phyloP scores from a whole-genome alignment of 2,329 filamentous ascomycete species.

The Pseudomassariella vexata region DNA sequence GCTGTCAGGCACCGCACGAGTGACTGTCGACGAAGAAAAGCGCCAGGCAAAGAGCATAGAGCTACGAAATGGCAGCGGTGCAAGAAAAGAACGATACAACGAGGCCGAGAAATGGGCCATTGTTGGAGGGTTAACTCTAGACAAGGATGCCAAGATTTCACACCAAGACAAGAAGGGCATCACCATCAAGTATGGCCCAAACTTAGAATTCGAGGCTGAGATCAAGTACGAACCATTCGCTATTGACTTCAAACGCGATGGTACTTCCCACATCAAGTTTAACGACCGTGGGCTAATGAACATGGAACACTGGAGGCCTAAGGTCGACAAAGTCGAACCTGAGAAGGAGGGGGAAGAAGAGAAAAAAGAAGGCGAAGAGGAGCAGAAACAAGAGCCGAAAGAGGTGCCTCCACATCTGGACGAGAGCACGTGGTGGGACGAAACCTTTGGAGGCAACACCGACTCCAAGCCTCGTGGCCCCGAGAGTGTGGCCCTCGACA shows the following conservation, averaged over 20 bases:
- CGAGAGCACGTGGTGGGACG: conserved; percentile 96
- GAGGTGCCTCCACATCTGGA: conserved; percentile 51
- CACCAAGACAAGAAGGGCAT: conserved; percentile 61
- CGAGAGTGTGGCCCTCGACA: conserved; percentile 85
- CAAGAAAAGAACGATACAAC: conserved; percentile 89
- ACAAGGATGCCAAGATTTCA: conserved; percentile 64
- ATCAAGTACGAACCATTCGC: conserved; percentile 79
- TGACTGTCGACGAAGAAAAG: conserved; percentile 88
- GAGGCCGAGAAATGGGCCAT: conserved; percentile 83
- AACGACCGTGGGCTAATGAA: conserved; percentile 90
- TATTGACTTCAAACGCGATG: conserved; percentile 82
- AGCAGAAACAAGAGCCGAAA: conserved; percentile 36
- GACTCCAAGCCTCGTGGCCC: conserved; percentile 93
- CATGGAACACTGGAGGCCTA: conserved; percentile 90
- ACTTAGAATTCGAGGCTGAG: conserved; percentile 71
- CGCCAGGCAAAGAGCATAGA: conserved; percentile 84
- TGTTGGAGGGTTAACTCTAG: conserved; percentile 71
- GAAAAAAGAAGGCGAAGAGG: conserved; percentile 36
- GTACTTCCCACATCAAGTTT: conserved; percentile 74
- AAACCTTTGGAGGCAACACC: conserved; percentile 90
- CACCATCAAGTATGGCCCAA: conserved; percentile 75
- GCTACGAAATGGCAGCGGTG: conserved; percentile 76
- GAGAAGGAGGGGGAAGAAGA: conserved; percentile 50
- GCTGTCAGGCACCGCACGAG: conserved; percentile 79
- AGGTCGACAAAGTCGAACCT: conserved; percentile 57